phyloP scores from a whole-genome alignment of 257 asterid species.

The Plectranthus barbatus region DNA sequence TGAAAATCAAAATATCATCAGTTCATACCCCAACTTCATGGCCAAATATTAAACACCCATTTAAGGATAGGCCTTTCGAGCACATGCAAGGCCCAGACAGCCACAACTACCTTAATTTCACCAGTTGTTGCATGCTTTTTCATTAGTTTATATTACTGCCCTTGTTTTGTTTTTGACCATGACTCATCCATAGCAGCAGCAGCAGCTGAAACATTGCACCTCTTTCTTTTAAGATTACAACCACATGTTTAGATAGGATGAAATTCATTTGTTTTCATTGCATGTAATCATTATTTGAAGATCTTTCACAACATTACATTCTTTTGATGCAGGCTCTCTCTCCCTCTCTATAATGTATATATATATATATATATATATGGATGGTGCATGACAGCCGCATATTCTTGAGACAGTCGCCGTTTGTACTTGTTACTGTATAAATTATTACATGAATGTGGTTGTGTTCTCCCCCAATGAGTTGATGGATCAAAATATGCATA shows the following conservation, averaged over 20 bases:
- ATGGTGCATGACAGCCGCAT: slow-evolving; percentile 21
- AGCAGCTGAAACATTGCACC: too few relatives aligned
- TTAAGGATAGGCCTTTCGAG: too few relatives aligned
- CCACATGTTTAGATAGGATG: not conserved
- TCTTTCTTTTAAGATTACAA: too few relatives aligned
- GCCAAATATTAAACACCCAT: too few relatives aligned
- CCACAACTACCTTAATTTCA: too few relatives aligned
- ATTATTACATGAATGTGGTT: not conserved
- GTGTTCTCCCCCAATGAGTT: not conserved
- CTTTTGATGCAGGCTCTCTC: not conserved
- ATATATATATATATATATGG: not conserved
- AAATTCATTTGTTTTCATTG: too few relatives aligned
- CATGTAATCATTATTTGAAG: not conserved
- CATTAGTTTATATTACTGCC: too few relatives aligned
- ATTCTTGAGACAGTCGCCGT: slow-evolving; percentile 28
- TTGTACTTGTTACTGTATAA: slow-evolving; percentile 15
- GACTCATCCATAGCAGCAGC: not conserved
- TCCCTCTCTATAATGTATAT: not conserved
- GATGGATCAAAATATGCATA: not conserved
- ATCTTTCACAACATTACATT: not conserved
- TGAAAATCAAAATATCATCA: too few relatives aligned
- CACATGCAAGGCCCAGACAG: too few relatives aligned
- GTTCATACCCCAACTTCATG: too few relatives aligned
- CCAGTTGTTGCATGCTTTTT: too few relatives aligned
- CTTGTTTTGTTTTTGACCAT: not conserved